Conservation (phyloP, 768 basidiomycete genomes). For the Collybia mongolica region DNA sequence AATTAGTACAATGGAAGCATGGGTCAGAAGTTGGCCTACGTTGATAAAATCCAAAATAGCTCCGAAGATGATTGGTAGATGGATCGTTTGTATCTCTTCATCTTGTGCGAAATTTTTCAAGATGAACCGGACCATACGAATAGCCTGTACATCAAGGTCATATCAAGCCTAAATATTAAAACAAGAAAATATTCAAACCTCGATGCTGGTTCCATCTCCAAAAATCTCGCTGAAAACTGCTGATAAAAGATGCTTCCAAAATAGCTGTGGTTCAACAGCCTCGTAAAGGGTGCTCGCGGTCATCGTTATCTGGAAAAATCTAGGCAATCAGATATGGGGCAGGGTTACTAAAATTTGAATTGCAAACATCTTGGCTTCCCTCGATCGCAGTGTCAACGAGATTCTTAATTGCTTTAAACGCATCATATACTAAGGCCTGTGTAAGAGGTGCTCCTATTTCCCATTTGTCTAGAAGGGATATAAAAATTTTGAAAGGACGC, state of each 20-base stretch:
- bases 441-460: constrained; percentile 87
- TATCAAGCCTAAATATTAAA: constrained; percentile 3
- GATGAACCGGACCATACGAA: constrained; percentile 70
- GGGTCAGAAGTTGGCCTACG: constrained; percentile 38
- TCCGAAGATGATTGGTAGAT: constrained; percentile 77
- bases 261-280: constrained; percentile 83
- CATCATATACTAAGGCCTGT: constrained; percentile 74
- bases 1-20: constrained; percentile 1
- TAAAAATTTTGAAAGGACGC: constrained; percentile 93
- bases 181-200: constrained; percentile 38
- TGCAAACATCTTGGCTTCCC: constrained; percentile 58
- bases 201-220: constrained; percentile 37
- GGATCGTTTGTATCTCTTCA: constrained; percentile 80
- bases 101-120: constrained; percentile 80
- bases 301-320: constrained; percentile 55
- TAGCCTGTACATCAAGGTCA: constrained; percentile 41
- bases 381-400: constrained; percentile 53
- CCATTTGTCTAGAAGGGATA: constrained; percentile 95
- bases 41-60: constrained; percentile 63
- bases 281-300: constrained; percentile 90
- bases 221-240: constrained; percentile 55
- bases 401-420: constrained; percentile 69
- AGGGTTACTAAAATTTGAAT: background rate
- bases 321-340: background rate
- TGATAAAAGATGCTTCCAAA: constrained; percentile 78